Conservation (phyloP, 768 basidiomycete genomes). For the Russula sp. region DNA sequence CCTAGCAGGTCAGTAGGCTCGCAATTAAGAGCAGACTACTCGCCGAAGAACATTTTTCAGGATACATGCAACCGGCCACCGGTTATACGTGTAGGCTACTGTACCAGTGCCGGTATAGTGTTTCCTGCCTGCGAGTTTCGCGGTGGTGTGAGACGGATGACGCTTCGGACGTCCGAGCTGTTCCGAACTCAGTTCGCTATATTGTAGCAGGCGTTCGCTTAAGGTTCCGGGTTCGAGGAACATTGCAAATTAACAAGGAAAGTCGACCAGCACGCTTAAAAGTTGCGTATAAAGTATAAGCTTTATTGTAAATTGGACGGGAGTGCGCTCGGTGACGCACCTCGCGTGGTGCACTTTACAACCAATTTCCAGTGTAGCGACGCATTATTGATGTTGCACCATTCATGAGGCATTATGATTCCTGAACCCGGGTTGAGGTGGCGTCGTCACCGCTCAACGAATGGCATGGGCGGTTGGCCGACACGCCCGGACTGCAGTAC, state of each 20-base stretch:
- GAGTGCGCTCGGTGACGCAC: neutral
- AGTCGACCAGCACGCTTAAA: neutral
- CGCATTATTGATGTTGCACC: too few relatives aligned
- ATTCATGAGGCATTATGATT: too few relatives aligned
- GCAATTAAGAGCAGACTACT: neutral
- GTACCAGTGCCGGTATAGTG: neutral
- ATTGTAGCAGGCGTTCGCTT: neutral
- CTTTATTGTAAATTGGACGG: neutral
- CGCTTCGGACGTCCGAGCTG: neutral
- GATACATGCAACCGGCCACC: neutral
- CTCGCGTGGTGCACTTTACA: too few relatives aligned
- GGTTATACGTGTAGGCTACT: neutral
- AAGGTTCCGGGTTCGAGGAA: neutral
- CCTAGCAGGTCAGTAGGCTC: neutral
- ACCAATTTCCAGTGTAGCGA: too few relatives aligned
- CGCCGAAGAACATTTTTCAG: neutral
- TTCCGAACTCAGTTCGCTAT: neutral
- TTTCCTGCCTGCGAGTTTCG: neutral
- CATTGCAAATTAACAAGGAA: neutral
- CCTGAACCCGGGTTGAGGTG: too few relatives aligned
- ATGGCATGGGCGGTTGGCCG: too few relatives aligned
- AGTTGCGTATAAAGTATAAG: neutral
- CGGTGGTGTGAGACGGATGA: neutral
- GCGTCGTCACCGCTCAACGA: too few relatives aligned
- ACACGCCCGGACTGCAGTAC: too few relatives aligned